phyloP scores from a whole-genome alignment of 192 early-diverging fungal species.

The Linnemannia exigua region DNA sequence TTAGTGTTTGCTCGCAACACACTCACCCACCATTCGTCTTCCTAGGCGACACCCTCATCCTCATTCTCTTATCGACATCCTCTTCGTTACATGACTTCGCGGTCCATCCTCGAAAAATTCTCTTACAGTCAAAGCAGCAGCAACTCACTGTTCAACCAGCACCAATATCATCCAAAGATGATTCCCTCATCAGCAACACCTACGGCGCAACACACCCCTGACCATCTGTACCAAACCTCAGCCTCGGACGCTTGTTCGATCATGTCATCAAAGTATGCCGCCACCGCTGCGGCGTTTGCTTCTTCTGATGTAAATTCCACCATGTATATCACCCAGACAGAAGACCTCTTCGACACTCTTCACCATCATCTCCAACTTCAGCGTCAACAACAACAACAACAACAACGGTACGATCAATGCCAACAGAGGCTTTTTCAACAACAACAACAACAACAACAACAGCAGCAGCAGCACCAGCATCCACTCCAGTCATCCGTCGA shows the following conservation, averaged over 20 bases:
- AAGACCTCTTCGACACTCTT: neutral
- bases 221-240: neutral
- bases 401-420: too few relatives aligned
- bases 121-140: neutral
- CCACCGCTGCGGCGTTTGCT: neutral
- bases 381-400: too few relatives aligned
- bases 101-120: neutral
- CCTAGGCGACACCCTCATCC: neutral
- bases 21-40: neutral
- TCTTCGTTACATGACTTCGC: neutral
- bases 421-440: too few relatives aligned
- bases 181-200: too few relatives aligned
- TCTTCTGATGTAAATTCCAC: constrained; percentile 1
- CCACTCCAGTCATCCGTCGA: neutral
- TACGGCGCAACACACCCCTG: neutral
- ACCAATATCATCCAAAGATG: too few relatives aligned
- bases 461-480: neutral
- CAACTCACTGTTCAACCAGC: too few relatives aligned
- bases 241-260: neutral
- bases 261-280: neutral
- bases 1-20: too few relatives aligned
- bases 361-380: constrained; percentile 4
- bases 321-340: neutral
- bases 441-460: neutral
- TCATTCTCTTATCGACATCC: neutral